These are phyloP conservation scores for Bathelium albidoporum DNA, from an alignment of 495 filamentous ascomycete genomes.

Conservation along the genomic window DNA sequence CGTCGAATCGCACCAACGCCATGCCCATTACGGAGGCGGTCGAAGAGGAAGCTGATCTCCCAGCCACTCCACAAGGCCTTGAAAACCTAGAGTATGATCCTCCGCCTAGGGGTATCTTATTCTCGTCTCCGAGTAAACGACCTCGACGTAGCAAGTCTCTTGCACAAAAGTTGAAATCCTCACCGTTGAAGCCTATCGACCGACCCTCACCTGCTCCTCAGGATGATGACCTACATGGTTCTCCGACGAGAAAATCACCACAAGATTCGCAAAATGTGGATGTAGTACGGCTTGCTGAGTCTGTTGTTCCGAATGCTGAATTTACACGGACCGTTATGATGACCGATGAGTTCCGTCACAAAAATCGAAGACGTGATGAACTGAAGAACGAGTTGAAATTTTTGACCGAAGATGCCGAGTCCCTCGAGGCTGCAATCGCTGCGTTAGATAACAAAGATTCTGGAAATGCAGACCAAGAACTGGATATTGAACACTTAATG, in stretches of 20 bases:
- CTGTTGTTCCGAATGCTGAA: background rate
- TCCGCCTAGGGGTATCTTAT: constrained; percentile 18
- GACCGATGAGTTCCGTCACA: background rate
- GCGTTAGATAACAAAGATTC: background rate
- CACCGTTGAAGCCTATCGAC: constrained; percentile 9
- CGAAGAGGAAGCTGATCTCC: constrained; percentile 19
- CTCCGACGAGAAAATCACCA: background rate
- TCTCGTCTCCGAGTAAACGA: constrained; percentile 21
- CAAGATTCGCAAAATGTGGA: constrained; percentile 14
- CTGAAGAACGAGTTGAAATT: background rate
- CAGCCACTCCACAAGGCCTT: constrained; percentile 9
- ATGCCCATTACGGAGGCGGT: background rate
- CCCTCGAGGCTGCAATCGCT: background rate
- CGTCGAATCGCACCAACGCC: background rate
- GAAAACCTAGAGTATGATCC: constrained; percentile 10
- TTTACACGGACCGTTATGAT: background rate
- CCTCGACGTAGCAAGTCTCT: constrained; percentile 11
- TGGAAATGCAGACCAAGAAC: background rate
- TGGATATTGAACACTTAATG: background rate
- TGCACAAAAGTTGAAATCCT: constrained; percentile 7
- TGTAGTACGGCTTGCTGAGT: background rate
- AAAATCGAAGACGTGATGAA: background rate
- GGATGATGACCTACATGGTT: background rate
- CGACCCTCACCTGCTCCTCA: background rate
- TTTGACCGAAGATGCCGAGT: background rate